Evolutionary conservation across 1,284 basidiomycete genomes (phyloP).

Genomic region (Taiwanofungus camphoratus): DNA sequence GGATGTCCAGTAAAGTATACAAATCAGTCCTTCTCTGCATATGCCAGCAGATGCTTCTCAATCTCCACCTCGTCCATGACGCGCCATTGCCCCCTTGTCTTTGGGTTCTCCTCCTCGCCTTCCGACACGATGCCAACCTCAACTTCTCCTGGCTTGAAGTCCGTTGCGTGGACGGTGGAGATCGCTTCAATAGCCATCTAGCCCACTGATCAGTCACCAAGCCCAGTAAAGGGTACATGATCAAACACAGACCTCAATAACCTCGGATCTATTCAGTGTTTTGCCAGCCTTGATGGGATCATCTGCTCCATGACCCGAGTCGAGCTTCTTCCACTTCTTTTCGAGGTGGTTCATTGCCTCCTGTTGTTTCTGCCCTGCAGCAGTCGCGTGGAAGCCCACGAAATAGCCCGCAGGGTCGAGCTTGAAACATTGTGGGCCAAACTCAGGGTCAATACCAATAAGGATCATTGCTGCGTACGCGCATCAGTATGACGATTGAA

Average conservation of each 20-base stretch:
- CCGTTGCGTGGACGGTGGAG: slow-evolving; percentile 89
- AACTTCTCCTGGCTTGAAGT: slow-evolving; percentile 89
- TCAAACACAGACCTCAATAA: slow-evolving; percentile 69
- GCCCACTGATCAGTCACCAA: background rate
- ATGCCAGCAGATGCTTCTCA: slow-evolving; percentile 80
- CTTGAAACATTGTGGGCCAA: slow-evolving; percentile 94
- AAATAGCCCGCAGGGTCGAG: slow-evolving; percentile 99
- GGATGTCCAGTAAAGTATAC: slow-evolving; percentile 5
- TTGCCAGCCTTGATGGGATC: slow-evolving; percentile 67
- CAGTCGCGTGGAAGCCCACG: slow-evolving; percentile 96
- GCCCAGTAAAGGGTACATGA: background rate
- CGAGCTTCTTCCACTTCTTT: slow-evolving; percentile 97
- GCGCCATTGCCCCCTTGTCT: slow-evolving; percentile 74
- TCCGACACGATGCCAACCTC: slow-evolving; percentile 82
- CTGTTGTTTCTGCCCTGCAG: slow-evolving; percentile 96
- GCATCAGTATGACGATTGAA: background rate
- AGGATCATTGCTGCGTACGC: slow-evolving; percentile 81
- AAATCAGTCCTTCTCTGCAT: slow-evolving; percentile 86
- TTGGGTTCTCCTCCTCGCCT: slow-evolving; percentile 58
- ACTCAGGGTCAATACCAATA: slow-evolving; percentile 88
- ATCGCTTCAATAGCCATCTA: slow-evolving; percentile 95
- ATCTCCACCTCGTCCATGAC: slow-evolving; percentile 83
- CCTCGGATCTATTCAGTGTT: slow-evolving; percentile 58
- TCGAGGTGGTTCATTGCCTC: slow-evolving; percentile 98
- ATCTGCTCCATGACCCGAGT: slow-evolving; percentile 68